phyloP scores from a whole-genome alignment of 345 rosid genomes.

The Ailanthus altissimus region DNA sequence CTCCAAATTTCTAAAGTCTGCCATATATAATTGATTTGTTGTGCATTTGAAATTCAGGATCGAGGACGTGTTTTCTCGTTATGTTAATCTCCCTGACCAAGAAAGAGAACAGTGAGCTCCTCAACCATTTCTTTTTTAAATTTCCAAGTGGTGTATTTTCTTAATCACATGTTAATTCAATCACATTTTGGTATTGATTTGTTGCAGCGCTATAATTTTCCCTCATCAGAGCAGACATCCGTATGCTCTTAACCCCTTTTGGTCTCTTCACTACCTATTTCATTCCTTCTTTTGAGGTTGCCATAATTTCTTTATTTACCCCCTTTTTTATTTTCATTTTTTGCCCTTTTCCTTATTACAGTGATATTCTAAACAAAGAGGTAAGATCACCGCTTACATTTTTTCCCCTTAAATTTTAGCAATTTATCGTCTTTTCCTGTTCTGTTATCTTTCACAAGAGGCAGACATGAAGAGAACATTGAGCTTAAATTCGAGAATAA shows the following conservation, averaged over 20 bases:
- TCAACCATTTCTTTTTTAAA: background rate
- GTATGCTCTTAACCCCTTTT: conserved; percentile 24
- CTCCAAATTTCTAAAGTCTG: background rate
- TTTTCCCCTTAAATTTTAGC: background rate
- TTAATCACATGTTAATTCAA: background rate
- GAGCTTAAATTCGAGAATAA: background rate
- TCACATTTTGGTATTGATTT: background rate
- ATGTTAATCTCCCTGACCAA: conserved; percentile 57
- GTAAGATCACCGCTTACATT: conserved; percentile 19
- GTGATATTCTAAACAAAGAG: conserved; percentile 59
- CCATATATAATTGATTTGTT: background rate
- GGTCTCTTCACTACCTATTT: background rate
- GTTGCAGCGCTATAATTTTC: conserved; percentile 49
- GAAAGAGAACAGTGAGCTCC: conserved; percentile 66
- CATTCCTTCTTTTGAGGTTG: background rate
- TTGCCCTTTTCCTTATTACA: conserved; percentile 22
- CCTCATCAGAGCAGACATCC: conserved; percentile 41
- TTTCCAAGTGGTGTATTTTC: background rate
- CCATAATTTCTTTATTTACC: background rate
- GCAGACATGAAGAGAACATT: background rate
- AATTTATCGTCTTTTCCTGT: background rate
- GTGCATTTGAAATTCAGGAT: conserved; percentile 36
- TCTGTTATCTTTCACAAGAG: background rate
- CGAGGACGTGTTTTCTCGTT: conserved; percentile 71
- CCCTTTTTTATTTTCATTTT: background rate